These are phyloP conservation scores for Thelonectria discophora DNA, from an alignment of 2,329 filamentous ascomycete genomes.

Conservation along the genomic window DNA sequence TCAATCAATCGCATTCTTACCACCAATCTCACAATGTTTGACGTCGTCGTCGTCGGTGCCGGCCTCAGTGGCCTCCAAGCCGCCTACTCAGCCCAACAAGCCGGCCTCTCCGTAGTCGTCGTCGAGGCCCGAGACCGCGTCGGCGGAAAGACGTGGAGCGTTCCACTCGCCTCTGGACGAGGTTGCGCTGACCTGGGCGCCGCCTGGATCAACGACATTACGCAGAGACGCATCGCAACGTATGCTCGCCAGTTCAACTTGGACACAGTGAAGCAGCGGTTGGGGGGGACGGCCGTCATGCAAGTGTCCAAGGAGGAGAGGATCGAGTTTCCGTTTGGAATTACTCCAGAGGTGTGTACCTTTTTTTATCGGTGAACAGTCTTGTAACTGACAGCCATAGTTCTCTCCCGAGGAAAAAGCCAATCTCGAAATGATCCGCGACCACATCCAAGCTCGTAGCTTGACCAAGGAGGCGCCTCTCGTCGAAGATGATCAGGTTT, in stretches of 20 bases:
- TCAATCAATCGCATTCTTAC: background rate
- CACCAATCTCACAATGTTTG: constrained; percentile 23
- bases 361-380: too few relatives aligned
- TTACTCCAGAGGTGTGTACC: constrained; percentile 36
- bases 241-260: constrained; percentile 52
- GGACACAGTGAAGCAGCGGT: constrained; percentile 57
- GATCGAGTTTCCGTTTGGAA: constrained; percentile 33
- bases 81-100: constrained; percentile 46
- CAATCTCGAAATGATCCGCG: constrained; percentile 46
- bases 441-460: constrained; percentile 48
- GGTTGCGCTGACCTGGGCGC: constrained; percentile 62
- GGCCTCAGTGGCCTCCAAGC: constrained; percentile 53
- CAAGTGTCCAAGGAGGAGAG: constrained; percentile 49
- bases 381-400: constrained; percentile 32
- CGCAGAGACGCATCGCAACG: constrained; percentile 56
- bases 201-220: constrained; percentile 68
- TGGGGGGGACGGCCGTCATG: constrained; percentile 54
- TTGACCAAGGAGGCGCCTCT: constrained; percentile 35
- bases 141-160: constrained; percentile 61
- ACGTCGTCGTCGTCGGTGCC: constrained; percentile 55
- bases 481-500: constrained; percentile 44
- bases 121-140: constrained; percentile 60
- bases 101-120: constrained; percentile 52
- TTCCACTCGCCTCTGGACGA: constrained; percentile 42
- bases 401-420: constrained; percentile 45